Evolutionary conservation across 441 rosid genomes (phyloP), one percentile per base, ranked within the genome.

Genomic region (Hura crepitans): DNA sequence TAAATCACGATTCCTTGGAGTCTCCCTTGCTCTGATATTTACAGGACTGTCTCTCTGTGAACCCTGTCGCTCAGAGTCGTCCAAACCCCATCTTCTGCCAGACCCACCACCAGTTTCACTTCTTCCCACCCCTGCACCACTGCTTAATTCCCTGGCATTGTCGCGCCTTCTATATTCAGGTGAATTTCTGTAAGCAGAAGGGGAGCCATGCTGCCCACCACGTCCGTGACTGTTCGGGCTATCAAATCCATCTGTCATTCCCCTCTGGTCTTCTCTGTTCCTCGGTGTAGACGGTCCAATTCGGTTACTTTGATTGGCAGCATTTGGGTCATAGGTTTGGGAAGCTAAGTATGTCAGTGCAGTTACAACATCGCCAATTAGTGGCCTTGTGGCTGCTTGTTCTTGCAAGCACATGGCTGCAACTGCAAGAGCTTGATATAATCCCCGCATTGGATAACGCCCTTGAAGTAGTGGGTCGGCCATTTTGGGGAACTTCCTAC

Each of bases 401-500:
- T 94, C 99, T 75, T 94, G 99, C 71, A 94, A 83, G 79, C 99
- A 94, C 97, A 94, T 92, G 47, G 99, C 97, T 62, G 99, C 96
- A 45, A 94, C 97, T 12, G 99, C 99, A 65, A 94, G 96, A 49
- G 99, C 99, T 85, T 94, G 99, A 80, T 94, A 94, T 15, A 94
- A 76, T 56, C 97, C 99, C 79, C 99, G 87, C 87, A 90, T 89
- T 23, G 99, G 99, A 74, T 94, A 94, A 55, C 77, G 83, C 15
- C 99, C 97, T 87, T 90, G 96, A 64, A 94, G 88, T 5, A 82
- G 76, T 12, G 99, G 97, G 73, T 94, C 99, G 6, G 96, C 99
- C 97, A 94, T 92, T 80, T 87, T 90, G 0, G 99, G 97, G 75
- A 94, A 94, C 85, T 89, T 94, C 81, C 97, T 84, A 4, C 99